These are phyloP conservation scores for Laburnicola sp. DNA, from an alignment of 2,329 filamentous ascomycete genomes.

Conservation along the genomic window DNA sequence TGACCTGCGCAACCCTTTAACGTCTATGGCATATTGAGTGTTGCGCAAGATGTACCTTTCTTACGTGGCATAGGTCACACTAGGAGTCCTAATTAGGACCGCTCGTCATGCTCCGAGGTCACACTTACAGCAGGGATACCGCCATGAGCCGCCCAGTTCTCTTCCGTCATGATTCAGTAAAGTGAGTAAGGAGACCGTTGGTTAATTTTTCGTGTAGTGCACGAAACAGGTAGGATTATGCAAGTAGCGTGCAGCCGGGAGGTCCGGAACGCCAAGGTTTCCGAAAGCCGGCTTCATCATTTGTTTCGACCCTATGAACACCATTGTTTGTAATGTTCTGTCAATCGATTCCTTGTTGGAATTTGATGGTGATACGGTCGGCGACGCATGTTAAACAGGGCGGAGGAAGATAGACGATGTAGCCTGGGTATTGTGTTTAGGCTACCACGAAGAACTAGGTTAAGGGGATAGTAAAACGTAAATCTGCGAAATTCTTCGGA, in stretches of 20 bases:
- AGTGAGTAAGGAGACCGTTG: not conserved
- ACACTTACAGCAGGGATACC: constrained; percentile 28
- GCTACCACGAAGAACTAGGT: not conserved
- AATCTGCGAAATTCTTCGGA: constrained; percentile 3
- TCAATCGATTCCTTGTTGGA: too few relatives aligned
- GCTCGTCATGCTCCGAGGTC: not conserved
- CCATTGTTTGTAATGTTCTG: too few relatives aligned
- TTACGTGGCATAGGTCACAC: not conserved
- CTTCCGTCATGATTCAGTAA: constrained; percentile 31
- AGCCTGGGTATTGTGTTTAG: too few relatives aligned
- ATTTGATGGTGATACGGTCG: too few relatives aligned
- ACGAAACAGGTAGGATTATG: not conserved
- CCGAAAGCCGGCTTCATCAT: not conserved
- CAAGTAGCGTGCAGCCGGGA: not conserved
- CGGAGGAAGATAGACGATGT: too few relatives aligned
- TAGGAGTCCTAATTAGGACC: not conserved
- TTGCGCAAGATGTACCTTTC: not conserved
- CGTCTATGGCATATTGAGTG: constrained; percentile 20
- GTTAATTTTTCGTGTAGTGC: not conserved
- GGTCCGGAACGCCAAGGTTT: constrained; percentile 2
- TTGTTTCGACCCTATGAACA: too few relatives aligned
- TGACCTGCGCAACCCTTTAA: constrained; percentile 28
- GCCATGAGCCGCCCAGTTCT: constrained; percentile 37
- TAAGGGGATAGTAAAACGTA: not conserved
- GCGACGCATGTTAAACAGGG: too few relatives aligned